Conservation (phyloP, 352 stramenopile species). For the Phytopythium kandeliae region DNA sequence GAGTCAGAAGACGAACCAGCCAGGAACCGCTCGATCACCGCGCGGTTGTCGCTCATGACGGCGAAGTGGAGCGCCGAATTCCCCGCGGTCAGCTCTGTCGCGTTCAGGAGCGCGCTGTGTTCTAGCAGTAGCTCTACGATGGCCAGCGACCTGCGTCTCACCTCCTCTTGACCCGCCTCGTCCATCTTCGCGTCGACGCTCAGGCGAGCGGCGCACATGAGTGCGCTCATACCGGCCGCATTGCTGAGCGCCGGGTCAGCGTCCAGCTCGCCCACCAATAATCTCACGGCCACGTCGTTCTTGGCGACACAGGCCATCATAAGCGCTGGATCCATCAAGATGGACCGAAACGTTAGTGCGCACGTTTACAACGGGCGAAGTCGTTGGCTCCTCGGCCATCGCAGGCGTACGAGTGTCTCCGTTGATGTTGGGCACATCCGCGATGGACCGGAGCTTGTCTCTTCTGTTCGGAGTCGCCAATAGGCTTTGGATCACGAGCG, state of each 20-base stretch:
- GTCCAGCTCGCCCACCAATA: constrained; percentile 36
- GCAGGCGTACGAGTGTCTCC: constrained; percentile 62
- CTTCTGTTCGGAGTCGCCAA: constrained; percentile 33
- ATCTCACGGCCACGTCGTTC: constrained; percentile 41
- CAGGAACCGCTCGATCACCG: constrained; percentile 32
- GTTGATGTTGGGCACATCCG: constrained; percentile 60
- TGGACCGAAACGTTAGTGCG: no score
- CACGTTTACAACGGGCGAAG: no score
- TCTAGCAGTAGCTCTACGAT: constrained; percentile 51
- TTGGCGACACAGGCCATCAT: constrained; percentile 87
- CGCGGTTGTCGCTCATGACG: constrained; percentile 51
- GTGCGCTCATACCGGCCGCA: constrained; percentile 52
- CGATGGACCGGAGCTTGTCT: constrained; percentile 38
- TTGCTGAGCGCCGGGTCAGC: constrained; percentile 40
- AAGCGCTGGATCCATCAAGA: constrained; percentile 46
- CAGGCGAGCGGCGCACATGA: constrained; percentile 73
- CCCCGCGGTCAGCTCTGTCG: constrained; percentile 25
- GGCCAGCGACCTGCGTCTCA: constrained; percentile 32
- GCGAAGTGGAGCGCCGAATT: constrained; percentile 77
- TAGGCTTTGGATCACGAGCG: constrained; percentile 51
- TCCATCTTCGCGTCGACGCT: constrained; percentile 23
- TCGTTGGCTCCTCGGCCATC: no score
- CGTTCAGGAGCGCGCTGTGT: constrained; percentile 36
- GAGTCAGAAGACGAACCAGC: constrained; percentile 9
- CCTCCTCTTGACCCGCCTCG: constrained; percentile 17